Evolutionary conservation across 345 rosid genomes (phyloP).

Genomic region (Psidium friedrichsthalianum): DNA sequence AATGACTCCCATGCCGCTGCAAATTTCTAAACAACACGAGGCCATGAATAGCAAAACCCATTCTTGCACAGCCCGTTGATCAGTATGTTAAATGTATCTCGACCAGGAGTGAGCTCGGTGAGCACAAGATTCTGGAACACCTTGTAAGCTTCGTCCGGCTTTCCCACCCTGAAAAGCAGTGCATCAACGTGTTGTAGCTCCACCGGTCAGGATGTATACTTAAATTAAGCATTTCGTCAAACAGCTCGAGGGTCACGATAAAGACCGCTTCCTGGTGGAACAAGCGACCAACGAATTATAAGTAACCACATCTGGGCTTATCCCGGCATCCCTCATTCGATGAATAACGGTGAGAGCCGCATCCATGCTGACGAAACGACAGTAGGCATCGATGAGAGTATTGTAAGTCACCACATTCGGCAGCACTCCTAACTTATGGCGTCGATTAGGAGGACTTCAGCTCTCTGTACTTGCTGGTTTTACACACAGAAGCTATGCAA

Average conservation of each 20-base stretch:
- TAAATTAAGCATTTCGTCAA: conserved; percentile 69
- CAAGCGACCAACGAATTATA: conserved; percentile 70
- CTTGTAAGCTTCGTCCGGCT: conserved; percentile 48
- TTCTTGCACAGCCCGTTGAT: conserved; percentile 76
- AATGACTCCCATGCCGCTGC: conserved; percentile 45
- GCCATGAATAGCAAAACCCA: conserved; percentile 39
- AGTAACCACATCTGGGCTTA: conserved; percentile 46
- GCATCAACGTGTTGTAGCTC: conserved; percentile 81
- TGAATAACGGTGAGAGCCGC: conserved; percentile 43
- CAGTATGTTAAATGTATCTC: conserved; percentile 52
- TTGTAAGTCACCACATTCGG: conserved; percentile 90
- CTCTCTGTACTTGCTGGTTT: conserved; percentile 38
- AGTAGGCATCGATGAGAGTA: conserved; percentile 47
- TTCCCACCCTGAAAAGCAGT: conserved; percentile 59
- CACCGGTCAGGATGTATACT: conserved; percentile 64
- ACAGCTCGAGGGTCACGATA: conserved; percentile 39
- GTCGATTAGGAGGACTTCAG: conserved; percentile 51
- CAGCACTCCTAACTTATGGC: conserved; percentile 58
- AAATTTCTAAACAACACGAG: conserved; percentile 41
- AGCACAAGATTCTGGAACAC: conserved; percentile 36
- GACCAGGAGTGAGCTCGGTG: conserved; percentile 20
- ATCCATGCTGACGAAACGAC: conserved; percentile 44
- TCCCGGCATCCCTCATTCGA: conserved; percentile 64
- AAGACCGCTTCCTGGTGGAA: conserved; percentile 28
- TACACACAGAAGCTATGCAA: conserved; percentile 49